Base-by-base conservation (phyloP, 2,329 filamentous ascomycete species). In the Trematosphaeria pertusa region DNA sequence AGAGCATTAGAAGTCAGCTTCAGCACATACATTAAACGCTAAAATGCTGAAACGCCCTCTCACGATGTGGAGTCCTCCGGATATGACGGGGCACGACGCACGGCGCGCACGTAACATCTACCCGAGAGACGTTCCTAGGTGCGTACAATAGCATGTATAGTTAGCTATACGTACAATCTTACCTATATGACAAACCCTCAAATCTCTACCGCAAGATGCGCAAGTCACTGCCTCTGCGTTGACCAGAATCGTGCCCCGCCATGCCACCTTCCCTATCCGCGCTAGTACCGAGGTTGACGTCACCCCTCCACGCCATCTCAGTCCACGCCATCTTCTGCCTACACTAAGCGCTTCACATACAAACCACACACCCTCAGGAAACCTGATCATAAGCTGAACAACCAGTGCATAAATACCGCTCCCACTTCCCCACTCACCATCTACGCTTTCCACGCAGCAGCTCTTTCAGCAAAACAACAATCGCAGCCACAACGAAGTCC, bases 341-440 rank as follows among this genome's bases (percentile, higher is more conserved):
- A 38, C 36, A 21, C 21, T 33, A 35, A 31, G 15, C 41, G 26
- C 42, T 33, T 28, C 40, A 28, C 32, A 36, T 15, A 15, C 26
- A 19, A 14, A 20, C 9, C 31, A 26, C 10, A 28, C 14, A 35
- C 24, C 22, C 33, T 11, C 30, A 38, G 32, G 24, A 43, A 36
- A 36, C 20, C 21, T 24, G 19, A 24, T 28, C 47, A 31, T 35
- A 34, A 22, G 26, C 19, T 43, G 12, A 32, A 38, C 33, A 42
- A 42, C 10, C 24, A n/a, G 15, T 40, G 46, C 40, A 49, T 45
- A 49, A 45, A 45, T 45, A 45, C 30, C 37, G 28, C 31, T 22
- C 11, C 33, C 15, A 18, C 35, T 30, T 28, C 5, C 37, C 11
- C 17, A 17, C 22, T 22, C 34, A 17, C 21, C 19, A 17, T 15